A percentile compares a stretch with the other conserved stretches of the same genome.
These are phyloP conservation scores for Hypsizygus marmoreus DNA, from an alignment of 768 basidiomycete species.

Conservation along the genomic window DNA sequence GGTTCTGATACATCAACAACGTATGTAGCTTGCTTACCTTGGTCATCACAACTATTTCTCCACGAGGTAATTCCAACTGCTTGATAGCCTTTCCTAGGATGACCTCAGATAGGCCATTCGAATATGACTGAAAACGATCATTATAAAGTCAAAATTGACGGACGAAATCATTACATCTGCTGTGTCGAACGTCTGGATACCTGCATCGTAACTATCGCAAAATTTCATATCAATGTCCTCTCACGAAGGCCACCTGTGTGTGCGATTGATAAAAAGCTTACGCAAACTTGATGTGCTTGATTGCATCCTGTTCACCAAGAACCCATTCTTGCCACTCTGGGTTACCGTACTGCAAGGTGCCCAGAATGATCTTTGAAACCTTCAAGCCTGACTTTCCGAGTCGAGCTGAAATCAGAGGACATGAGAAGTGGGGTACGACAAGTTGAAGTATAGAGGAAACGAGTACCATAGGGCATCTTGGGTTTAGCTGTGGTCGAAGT, in stretches of 20 bases:
- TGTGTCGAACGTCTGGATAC: slow-evolving; percentile 65
- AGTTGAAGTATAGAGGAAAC: background rate
- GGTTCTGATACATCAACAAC: background rate
- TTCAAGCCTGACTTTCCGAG: slow-evolving; percentile 58
- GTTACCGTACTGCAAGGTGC: slow-evolving; percentile 60
- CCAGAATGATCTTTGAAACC: slow-evolving; percentile 66
- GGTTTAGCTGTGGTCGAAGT: background rate
- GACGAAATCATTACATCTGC: slow-evolving; percentile 37
- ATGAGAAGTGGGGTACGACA: background rate
- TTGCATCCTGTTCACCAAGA: slow-evolving; percentile 47
- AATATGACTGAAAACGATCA: slow-evolving; percentile 49
- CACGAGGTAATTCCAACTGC: slow-evolving; percentile 63
- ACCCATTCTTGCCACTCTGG: slow-evolving; percentile 54
- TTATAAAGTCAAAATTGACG: background rate
- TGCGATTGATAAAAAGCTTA: too few species aligned
- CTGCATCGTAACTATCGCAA: slow-evolving; percentile 51
- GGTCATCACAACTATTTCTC: slow-evolving; percentile 77
- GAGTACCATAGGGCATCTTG: slow-evolving; percentile 28
- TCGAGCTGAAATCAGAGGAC: slow-evolving; percentile 33
- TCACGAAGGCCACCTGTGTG: background rate
- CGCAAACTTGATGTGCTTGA: slow-evolving; percentile 55
- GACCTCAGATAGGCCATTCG: slow-evolving; percentile 64
- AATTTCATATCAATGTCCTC: background rate
- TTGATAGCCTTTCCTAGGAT: slow-evolving; percentile 76
- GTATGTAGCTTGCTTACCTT: slow-evolving; percentile 46